Evolutionary conservation across 768 basidiomycete genomes (phyloP).

Genomic region (Amyloporia xantha): DNA sequence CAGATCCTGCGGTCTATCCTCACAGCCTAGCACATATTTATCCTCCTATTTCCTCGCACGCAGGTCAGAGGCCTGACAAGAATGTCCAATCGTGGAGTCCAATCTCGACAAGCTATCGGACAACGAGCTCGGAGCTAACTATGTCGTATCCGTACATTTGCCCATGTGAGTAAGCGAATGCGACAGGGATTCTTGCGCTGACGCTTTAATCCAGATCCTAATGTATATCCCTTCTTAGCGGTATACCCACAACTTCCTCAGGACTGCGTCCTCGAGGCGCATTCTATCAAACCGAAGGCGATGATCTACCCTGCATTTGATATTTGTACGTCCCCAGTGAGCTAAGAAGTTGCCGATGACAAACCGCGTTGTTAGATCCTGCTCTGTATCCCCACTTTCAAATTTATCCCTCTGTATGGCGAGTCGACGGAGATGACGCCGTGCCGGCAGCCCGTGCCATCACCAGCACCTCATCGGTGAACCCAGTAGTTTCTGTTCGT

Average conservation of each 20-base stretch:
- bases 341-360: background rate
- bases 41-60: background rate
- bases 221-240: conserved; percentile 20
- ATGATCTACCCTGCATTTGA: conserved; percentile 13
- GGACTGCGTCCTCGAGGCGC: background rate
- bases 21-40: conserved; percentile 3
- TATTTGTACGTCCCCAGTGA: conserved; percentile 13
- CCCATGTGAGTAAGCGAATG: conserved; percentile 16
- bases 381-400: conserved; percentile 21
- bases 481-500: background rate
- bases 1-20: conserved; percentile 4
- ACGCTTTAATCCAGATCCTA: conserved; percentile 13
- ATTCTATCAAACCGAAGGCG: background rate
- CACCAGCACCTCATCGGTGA: too few species aligned
- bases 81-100: too few species aligned
- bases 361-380: conserved; percentile 10
- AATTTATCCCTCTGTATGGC: background rate
- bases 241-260: conserved; percentile 17
- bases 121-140: too few species aligned
- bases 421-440: background rate
- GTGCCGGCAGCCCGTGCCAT: too few species aligned
- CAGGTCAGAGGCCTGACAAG: too few species aligned
- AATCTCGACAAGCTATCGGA: too few species aligned
- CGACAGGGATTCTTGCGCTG: background rate
- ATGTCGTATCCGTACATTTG: conserved; percentile 16